phyloP scores from a whole-genome alignment of 2,329 filamentous ascomycete genomes.

The Aspergillus sp. region DNA sequence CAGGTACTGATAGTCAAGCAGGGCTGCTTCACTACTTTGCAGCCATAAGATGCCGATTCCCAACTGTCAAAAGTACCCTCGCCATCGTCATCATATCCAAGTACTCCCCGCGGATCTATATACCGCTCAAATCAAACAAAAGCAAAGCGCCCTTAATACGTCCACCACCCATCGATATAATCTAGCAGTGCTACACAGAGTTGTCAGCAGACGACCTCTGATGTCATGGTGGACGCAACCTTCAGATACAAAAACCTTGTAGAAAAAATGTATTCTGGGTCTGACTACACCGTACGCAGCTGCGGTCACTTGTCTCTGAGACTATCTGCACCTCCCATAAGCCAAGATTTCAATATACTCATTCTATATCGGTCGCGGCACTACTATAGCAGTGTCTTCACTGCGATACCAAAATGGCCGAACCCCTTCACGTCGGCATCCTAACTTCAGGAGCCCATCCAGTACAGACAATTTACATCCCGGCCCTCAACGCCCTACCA shows the following conservation, averaged over 20 bases:
- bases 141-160: background rate
- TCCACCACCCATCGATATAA: background rate
- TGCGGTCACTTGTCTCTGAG: background rate
- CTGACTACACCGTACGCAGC: background rate
- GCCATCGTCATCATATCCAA: background rate
- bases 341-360: background rate
- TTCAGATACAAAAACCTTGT: background rate
- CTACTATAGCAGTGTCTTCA: background rate
- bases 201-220: background rate
- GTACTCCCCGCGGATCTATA: background rate
- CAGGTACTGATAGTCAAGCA: background rate
- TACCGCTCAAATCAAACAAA: background rate
- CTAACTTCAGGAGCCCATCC: constrained; percentile 44
- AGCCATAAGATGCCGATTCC: background rate
- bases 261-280: background rate
- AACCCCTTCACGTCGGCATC: constrained; percentile 34
- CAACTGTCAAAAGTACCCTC: background rate
- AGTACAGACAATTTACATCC: constrained; percentile 56
- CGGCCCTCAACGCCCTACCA: constrained; percentile 46
- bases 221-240: background rate
- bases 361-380: background rate
- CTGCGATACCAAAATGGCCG: constrained; percentile 17
- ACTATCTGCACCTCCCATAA: background rate
- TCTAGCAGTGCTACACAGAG: background rate
- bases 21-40: background rate